Evolutionary conservation across 148 eudicot species (phyloP), one percentile per base, ranked within the genome.

Genomic region (Rheum nobile): DNA sequence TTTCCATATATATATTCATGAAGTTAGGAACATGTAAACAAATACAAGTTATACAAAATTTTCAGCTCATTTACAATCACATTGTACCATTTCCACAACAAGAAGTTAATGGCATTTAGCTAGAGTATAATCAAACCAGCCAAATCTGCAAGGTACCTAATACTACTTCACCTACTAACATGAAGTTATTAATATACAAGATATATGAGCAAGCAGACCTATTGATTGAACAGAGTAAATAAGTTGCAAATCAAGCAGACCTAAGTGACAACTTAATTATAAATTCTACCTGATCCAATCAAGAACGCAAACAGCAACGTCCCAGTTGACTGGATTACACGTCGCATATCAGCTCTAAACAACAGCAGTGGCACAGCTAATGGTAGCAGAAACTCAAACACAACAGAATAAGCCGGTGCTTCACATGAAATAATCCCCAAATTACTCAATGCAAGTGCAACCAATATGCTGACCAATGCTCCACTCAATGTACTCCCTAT

Each of bases 371-470:
- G 96, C 69, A 94, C 83, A 54, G 96, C 88, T 80, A 94, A 83
- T 5, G 97, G 98, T 16, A 94, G 88, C 79, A 94, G 80, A 75
- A 78, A 91, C 74, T 86, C 83, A 72, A 85, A 57, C 24, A 94
- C 98, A 41, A 84, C 75, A 0, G 91, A 81, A 75, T 91, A 94
- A 13, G 93, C 97, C 12, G 86, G 86, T 10, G 96, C 91, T 71
- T 94, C 87, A 50, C 84, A 77, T 76, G 97, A 88, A 78, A 94
- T 88, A 69, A 94, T 76, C 75, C 98, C 98, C 83, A 88, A 21
- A 83, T 94, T 94, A 84, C 98, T 94, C 8, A 91, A 89, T 4
- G 85, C 88, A 80, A 94, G 91, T 65, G 93, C 98, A 72, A 90
- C 83, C 79, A 94, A 81, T 19, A 86, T 86, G 82, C 96, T 91